Evolutionary conservation across 2,329 filamentous ascomycete genomes (phyloP).

Genomic region (Aspergillus persii): DNA sequence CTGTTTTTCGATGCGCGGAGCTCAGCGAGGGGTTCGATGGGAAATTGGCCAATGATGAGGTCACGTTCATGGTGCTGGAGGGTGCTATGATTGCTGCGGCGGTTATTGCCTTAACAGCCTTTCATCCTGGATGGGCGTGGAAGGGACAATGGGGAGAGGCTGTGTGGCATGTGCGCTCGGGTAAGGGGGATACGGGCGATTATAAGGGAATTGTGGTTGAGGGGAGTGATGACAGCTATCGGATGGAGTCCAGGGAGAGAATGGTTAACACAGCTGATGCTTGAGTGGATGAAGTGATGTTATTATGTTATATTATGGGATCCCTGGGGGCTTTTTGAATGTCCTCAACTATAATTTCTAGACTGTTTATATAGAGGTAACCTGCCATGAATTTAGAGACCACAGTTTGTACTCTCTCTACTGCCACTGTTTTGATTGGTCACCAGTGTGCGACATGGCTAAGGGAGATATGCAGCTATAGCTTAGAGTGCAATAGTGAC

Average conservation of each 20-base stretch:
- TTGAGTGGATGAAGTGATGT: too few species aligned
- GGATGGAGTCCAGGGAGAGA: not conserved
- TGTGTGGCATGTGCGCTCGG: conserved; percentile 1
- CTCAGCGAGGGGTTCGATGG: conserved; percentile 49
- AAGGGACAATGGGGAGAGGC: conserved; percentile 10
- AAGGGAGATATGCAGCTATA: too few species aligned
- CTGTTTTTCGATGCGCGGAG: conserved; percentile 52
- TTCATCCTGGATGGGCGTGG: conserved; percentile 44
- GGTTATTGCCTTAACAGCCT: conserved; percentile 44
- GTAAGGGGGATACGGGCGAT: not conserved
- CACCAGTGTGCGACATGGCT: too few species aligned
- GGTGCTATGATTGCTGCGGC: conserved; percentile 54
- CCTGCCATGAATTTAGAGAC: too few species aligned
- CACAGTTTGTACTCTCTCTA: too few species aligned
- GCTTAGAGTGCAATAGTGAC: too few species aligned
- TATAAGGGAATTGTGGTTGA: not conserved
- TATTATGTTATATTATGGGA: too few species aligned
- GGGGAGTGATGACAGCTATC: not conserved
- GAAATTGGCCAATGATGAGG: conserved; percentile 49
- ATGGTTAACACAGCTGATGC: not conserved
- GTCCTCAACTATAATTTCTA: too few species aligned
- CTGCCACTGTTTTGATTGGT: too few species aligned
- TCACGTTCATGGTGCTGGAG: conserved; percentile 53
- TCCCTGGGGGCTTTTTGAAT: too few species aligned
- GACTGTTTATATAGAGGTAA: too few species aligned